Conservation (phyloP, 345 rosid species). For the Gossypioides kirkii region DNA sequence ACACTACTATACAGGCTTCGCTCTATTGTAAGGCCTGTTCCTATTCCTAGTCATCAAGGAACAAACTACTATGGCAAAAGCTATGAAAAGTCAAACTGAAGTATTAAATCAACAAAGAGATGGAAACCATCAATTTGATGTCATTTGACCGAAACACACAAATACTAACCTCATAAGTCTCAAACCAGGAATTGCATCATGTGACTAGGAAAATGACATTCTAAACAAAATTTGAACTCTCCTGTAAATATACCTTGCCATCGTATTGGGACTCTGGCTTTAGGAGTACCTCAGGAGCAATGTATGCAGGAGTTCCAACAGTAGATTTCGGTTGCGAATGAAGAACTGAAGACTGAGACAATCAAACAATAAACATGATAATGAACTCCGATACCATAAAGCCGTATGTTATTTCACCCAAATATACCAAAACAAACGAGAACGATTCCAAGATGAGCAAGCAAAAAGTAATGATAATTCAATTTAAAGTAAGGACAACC, state of each 20-base stretch:
- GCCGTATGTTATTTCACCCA: neutral
- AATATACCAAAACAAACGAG: neutral
- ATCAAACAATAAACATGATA: conserved; percentile 1
- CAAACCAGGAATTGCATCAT: neutral
- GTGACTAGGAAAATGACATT: neutral
- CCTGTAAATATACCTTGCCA: conserved; percentile 63
- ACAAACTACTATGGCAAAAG: neutral
- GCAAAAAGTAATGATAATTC: neutral
- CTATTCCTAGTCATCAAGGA: neutral
- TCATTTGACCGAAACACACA: neutral
- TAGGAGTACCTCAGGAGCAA: conserved; percentile 88
- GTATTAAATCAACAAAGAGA: neutral
- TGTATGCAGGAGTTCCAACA: conserved; percentile 98
- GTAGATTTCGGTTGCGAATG: conserved; percentile 97
- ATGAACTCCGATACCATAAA: neutral
- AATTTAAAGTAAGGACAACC: neutral
- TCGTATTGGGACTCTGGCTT: conserved; percentile 64
- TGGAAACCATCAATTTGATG: neutral
- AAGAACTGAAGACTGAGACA: conserved; percentile 72
- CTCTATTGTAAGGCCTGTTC: neutral
- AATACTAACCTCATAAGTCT: neutral
- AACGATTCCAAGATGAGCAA: neutral
- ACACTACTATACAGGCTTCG: neutral
- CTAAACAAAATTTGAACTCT: neutral
- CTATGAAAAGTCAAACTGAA: neutral